Percentiles rank a stretch among this genome's conserved stretches.
Evolutionary conservation across 805 yeast genomes (phyloP).

Genomic region (Metschnikowia lachancei): DNA sequence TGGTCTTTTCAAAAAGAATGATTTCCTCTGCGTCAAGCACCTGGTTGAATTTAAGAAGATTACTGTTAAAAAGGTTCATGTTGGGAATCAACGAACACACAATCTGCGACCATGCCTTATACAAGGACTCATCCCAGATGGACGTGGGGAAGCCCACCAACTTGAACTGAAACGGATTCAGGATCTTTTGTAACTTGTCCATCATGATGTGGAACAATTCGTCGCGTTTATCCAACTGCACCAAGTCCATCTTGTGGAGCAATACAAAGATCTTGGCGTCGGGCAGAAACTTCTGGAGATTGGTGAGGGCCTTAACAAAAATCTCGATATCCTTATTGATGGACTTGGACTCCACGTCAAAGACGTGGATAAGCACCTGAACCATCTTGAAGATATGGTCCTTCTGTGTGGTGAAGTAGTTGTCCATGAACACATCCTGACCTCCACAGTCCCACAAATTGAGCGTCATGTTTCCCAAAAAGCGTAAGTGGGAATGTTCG

Average conservation of each 20-base stretch:
- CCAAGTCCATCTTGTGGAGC: constrained; percentile 94
- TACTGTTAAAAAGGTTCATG: constrained; percentile 73
- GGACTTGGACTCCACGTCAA: constrained; percentile 91
- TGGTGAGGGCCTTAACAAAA: constrained; percentile 77
- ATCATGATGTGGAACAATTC: constrained; percentile 83
- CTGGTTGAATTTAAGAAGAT: constrained; percentile 67
- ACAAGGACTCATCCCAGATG: constrained; percentile 94
- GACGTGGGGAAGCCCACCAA: constrained; percentile 90
- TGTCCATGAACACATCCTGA: constrained; percentile 94
- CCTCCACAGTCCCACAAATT: constrained; percentile 99
- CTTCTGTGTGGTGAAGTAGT: constrained; percentile 81
- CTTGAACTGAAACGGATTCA: constrained; percentile 61
- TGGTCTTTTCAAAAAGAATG: constrained; percentile 87
- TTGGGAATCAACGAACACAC: constrained; percentile 95
- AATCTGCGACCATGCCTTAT: constrained; percentile 95
- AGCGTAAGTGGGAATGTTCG: constrained; percentile 92
- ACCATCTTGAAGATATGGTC: constrained; percentile 94
- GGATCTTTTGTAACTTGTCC: constrained; percentile 72
- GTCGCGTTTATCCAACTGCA: constrained; percentile 79
- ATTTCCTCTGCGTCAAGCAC: constrained; percentile 85
- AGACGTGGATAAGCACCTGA: constrained; percentile 92
- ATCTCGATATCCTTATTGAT: constrained; percentile 92
- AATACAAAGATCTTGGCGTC: constrained; percentile 88
- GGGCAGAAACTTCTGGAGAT: constrained; percentile 80
- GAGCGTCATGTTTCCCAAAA: constrained; percentile 90